Conservation (phyloP, 768 basidiomycete species). For the Kwoniella shandongensis region DNA sequence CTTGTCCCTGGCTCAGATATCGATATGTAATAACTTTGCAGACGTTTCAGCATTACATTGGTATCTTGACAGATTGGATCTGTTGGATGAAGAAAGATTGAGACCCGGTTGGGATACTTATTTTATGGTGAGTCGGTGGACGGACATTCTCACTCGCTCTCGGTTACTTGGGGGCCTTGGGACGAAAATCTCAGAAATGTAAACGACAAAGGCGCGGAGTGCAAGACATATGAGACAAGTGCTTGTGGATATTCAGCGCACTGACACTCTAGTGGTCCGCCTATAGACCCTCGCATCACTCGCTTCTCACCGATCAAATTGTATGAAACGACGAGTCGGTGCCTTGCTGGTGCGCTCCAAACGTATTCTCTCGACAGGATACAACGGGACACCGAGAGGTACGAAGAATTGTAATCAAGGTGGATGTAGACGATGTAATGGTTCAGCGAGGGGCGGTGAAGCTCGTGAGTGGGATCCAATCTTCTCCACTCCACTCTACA, state of each 20-base stretch:
- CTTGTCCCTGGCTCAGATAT: constrained; percentile 42
- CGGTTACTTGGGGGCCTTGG: too few relatives aligned
- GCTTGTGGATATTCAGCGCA: not conserved
- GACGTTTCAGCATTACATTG: constrained; percentile 56
- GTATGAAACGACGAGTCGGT: constrained; percentile 96
- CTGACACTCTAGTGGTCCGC: too few relatives aligned
- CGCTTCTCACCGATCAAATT: constrained; percentile 79
- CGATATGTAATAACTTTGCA: constrained; percentile 50
- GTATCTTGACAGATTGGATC: constrained; percentile 68
- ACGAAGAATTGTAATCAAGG: constrained; percentile 87
- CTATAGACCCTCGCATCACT: constrained; percentile 79
- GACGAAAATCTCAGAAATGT: not conserved
- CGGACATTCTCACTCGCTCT: too few relatives aligned
- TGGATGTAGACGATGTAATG: constrained; percentile 77
- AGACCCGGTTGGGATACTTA: constrained; percentile 93
- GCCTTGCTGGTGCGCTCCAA: constrained; percentile 79
- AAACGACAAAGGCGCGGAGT: not conserved
- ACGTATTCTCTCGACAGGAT: constrained; percentile 59
- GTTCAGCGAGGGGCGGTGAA: constrained; percentile 57
- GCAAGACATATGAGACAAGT: not conserved
- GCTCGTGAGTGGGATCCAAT: constrained; percentile 43
- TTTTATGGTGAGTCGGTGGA: constrained; percentile 72
- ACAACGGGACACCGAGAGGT: constrained; percentile 94
- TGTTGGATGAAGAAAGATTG: constrained; percentile 71
- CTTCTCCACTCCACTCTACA: not conserved